Evolutionary conservation across 441 rosid genomes (phyloP), one percentile per base, ranked within the genome.

Genomic region (Mallotus japonicus): DNA sequence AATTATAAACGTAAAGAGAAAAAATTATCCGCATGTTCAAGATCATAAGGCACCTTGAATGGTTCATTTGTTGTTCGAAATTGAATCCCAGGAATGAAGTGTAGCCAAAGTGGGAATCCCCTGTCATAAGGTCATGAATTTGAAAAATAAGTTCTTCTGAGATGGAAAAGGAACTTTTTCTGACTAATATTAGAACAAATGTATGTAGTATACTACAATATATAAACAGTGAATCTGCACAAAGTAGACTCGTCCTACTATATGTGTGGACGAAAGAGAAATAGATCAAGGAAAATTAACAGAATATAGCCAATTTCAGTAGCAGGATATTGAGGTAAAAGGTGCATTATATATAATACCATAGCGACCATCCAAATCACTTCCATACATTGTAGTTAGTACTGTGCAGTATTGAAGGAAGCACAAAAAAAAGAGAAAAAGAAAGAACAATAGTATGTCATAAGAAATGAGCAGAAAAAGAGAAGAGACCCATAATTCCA

Each of bases 41-140:
- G 42, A 49, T 51, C 71, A 69, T 15, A 70, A 12, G 34, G 56
- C 80, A 86, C 94, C 90, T 86, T 75, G 75, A 83, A 89, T 55
- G n/a, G 77, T 8, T 61, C 58, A 69, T 89, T 89, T 32, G 77
- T 78, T 0, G 92, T 89, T 63, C 92, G 85, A 70, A 87, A 89
- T 76, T 89, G 90, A 75, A 89, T 86, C 57, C 89, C 94, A 10
- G 90, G 90, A 76, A 89, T 84, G 79, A 86, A 87, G 80, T 89
- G 94, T 70, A 89, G 80, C 94, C 94, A 86, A 74, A 87, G 22
- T n/a, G 94, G 94, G 76, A 89, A 89, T 13, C 94, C 92, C 69
- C 91, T 87, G 84, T 22, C 69, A 67, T 17, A 55, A 67, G 51
- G 65, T 55, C 15, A 51, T 37, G 22, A 58, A 66, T 1, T 50